Conservation (phyloP, 2,329 filamentous ascomycete species). For the Scedosporium aurantiacum region DNA sequence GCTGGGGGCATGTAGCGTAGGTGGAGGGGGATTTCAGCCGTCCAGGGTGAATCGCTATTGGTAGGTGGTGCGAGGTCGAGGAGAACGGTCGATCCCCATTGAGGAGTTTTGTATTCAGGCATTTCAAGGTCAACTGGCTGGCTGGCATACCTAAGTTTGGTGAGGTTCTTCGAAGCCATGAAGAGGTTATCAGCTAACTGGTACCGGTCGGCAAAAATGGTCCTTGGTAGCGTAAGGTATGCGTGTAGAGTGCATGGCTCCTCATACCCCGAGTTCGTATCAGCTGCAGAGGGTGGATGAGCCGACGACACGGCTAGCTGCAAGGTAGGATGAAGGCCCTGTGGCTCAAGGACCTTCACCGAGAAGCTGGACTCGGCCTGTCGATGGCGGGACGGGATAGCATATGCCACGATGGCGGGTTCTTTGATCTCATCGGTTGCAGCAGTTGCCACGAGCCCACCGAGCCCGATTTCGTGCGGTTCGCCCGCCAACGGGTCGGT, state of each 20-base stretch:
- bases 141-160: conserved; percentile 54
- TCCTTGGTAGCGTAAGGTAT: conserved; percentile 71
- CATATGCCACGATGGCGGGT: conserved; percentile 68
- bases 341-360: conserved; percentile 55
- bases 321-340: conserved; percentile 75
- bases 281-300: conserved; percentile 33
- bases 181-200: conserved; percentile 70
- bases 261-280: conserved; percentile 20
- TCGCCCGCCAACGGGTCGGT: conserved; percentile 50
- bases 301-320: conserved; percentile 50
- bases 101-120: conserved; percentile 63
- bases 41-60: conserved; percentile 34
- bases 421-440: conserved; percentile 65
- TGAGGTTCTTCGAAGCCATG: conserved; percentile 68
- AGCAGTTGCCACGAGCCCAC: conserved; percentile 54
- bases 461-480: conserved; percentile 64
- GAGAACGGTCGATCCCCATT: conserved; percentile 72
- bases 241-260: conserved; percentile 57
- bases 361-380: conserved; percentile 48
- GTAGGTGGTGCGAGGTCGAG: conserved; percentile 54
- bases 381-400: conserved; percentile 69
- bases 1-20: conserved; percentile 67
- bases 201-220: conserved; percentile 79
- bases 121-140: conserved; percentile 83
- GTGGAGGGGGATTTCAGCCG: conserved; percentile 67